Evolutionary conservation across 306 rosid species (phyloP).

Genomic region (Trichosanthes truncata): DNA sequence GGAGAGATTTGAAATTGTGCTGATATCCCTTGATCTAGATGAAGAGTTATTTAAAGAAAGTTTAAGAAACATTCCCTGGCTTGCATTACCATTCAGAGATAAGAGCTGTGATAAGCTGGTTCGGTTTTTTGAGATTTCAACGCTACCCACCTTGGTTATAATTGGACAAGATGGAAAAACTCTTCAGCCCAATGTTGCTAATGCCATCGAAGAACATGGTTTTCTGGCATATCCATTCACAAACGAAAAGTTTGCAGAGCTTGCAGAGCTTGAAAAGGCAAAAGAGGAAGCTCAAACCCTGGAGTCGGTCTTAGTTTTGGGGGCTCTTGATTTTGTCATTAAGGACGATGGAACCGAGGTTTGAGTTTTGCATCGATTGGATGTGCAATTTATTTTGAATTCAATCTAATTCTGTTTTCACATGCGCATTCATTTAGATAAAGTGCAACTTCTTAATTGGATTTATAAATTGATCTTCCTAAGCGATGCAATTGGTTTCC

Average conservation of each 20-base stretch:
- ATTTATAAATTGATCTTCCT: too few species aligned
- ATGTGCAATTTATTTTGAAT: not conserved
- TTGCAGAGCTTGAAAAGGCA: constrained; percentile 35
- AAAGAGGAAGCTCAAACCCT: constrained; percentile 32
- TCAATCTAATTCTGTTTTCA: not conserved
- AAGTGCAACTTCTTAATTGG: not conserved
- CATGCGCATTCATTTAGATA: not conserved
- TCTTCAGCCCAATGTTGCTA: constrained; percentile 23
- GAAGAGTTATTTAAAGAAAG: constrained; percentile 25
- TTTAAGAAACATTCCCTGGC: constrained; percentile 28
- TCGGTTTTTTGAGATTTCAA: constrained; percentile 29
- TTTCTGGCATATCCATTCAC: constrained; percentile 37
- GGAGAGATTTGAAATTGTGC: constrained; percentile 41
- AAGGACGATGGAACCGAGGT: constrained; percentile 35
- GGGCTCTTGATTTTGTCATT: constrained; percentile 26
- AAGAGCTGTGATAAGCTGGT: constrained; percentile 19
- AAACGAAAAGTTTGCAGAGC: constrained; percentile 25
- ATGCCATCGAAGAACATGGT: constrained; percentile 33
- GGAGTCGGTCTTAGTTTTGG: constrained; percentile 36
- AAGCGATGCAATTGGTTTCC: too few species aligned
- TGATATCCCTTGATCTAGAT: constrained; percentile 28
- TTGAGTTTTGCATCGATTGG: not conserved
- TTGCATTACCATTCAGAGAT: constrained; percentile 40
- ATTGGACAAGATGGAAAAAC: constrained; percentile 46
- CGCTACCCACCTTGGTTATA: constrained; percentile 27